These are phyloP conservation scores for Xylariaceae sp. DNA, from an alignment of 2,329 filamentous ascomycete genomes.

Conservation along the genomic window DNA sequence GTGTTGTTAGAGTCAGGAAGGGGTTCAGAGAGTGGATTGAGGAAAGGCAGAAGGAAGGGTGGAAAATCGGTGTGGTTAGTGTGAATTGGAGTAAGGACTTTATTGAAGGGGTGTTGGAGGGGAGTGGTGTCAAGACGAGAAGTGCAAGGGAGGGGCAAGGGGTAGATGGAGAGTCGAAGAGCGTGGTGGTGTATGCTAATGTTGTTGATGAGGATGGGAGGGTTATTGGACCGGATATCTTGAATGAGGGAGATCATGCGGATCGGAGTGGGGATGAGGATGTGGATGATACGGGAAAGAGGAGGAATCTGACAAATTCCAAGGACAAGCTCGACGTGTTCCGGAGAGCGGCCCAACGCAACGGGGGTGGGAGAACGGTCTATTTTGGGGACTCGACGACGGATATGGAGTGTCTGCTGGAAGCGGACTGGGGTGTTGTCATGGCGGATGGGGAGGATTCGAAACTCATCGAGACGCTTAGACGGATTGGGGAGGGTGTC, in stretches of 20 bases:
- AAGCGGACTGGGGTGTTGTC: conserved; percentile 40
- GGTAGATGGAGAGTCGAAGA: too few relatives aligned
- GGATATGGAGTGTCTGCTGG: conserved; percentile 51
- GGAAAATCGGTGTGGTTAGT: conserved; percentile 43
- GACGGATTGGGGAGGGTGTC: conserved; percentile 30
- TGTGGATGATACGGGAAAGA: conserved; percentile 19
- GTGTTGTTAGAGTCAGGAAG: conserved; percentile 31
- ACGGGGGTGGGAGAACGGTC: conserved; percentile 25
- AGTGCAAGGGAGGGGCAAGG: conserved; percentile 17
- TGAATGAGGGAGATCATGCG: conserved; percentile 13
- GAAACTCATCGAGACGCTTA: conserved; percentile 25
- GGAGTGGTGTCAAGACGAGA: background rate
- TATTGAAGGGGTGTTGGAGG: conserved; percentile 41
- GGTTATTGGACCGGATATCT: conserved; percentile 38
- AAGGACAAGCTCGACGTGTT: conserved; percentile 45
- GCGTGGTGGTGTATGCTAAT: conserved; percentile 42
- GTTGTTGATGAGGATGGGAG: conserved; percentile 34
- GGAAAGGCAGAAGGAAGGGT: conserved; percentile 23
- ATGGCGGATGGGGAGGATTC: conserved; percentile 38
- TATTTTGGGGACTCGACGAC: conserved; percentile 58
- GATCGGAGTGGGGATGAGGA: background rate
- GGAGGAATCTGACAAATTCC: conserved; percentile 36
- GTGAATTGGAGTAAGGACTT: conserved; percentile 50
- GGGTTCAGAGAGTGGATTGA: conserved; percentile 38
- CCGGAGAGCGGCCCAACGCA: conserved; percentile 23